Percentiles rank a stretch among this genome's conserved stretches.
Conservation (phyloP, 805 yeast genomes). For the Blastobotrys attinorum region DNA sequence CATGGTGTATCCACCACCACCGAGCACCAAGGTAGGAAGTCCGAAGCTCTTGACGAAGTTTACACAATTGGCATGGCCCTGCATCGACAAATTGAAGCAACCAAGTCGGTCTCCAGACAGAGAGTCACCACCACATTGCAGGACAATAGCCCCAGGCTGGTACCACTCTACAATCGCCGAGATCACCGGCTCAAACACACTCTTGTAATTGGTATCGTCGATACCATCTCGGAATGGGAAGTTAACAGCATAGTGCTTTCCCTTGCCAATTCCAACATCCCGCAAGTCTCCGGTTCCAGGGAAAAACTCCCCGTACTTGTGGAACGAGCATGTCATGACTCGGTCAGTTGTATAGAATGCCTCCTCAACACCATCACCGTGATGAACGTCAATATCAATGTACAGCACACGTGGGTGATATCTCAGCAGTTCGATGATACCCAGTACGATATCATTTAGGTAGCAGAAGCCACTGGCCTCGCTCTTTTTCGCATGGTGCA, state of each 20-base stretch:
- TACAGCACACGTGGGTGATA: constrained; percentile 90
- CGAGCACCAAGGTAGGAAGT: constrained; percentile 81
- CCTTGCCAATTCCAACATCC: constrained; percentile 83
- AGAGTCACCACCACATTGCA: constrained; percentile 97
- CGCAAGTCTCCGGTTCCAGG: constrained; percentile 95
- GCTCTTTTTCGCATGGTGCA: constrained; percentile 91
- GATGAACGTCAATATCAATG: constrained; percentile 91
- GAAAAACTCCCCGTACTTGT: constrained; percentile 92
- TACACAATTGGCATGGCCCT: constrained; percentile 95
- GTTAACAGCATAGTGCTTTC: constrained; percentile 80
- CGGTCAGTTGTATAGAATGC: constrained; percentile 92
- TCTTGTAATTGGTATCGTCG: constrained; percentile 87
- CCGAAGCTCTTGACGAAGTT: constrained; percentile 83
- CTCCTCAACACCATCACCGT: constrained; percentile 97
- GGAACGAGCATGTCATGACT: constrained; percentile 94
- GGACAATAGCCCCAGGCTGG: constrained; percentile 88
- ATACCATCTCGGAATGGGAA: constrained; percentile 94
- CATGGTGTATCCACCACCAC: constrained; percentile 98
- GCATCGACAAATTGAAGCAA: constrained; percentile 83
- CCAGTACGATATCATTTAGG: constrained; percentile 86
- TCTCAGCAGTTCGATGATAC: constrained; percentile 74
- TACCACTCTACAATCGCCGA: constrained; percentile 85
- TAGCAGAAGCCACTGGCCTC: constrained; percentile 96
- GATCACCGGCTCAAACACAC: constrained; percentile 53
- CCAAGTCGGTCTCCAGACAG: constrained; percentile 90